phyloP scores from a whole-genome alignment of 257 asterid species.

The Lavandula angustifolia region DNA sequence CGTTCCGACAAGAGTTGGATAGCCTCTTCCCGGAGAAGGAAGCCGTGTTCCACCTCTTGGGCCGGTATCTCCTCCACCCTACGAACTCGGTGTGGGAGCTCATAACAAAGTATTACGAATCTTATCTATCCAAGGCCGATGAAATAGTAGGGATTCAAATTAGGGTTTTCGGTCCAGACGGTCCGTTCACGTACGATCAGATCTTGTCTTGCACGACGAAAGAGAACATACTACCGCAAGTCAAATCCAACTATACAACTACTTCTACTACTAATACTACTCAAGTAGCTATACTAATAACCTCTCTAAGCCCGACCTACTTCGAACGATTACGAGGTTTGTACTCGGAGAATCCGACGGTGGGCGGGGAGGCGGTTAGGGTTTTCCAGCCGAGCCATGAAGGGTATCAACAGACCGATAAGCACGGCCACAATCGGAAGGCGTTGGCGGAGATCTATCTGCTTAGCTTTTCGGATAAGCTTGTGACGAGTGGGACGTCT shows the following conservation, averaged over 20 bases:
- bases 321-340: slow-evolving; percentile 53
- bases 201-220: slow-evolving; percentile 49
- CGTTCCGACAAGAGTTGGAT: slow-evolving; percentile 58
- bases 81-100: slow-evolving; percentile 75
- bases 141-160: slow-evolving; percentile 67
- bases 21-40: slow-evolving; percentile 68
- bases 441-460: slow-evolving; percentile 86
- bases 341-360: slow-evolving; percentile 62
- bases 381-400: slow-evolving; percentile 77
- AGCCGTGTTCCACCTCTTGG: slow-evolving; percentile 67
- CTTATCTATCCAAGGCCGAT: slow-evolving; percentile 59
- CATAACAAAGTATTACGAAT: slow-evolving; percentile 54
- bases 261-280: slow-evolving; percentile 32
- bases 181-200: slow-evolving; percentile 60
- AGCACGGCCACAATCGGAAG: slow-evolving; percentile 55
- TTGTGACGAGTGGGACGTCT: slow-evolving; percentile 74
- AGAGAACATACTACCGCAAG: slow-evolving; percentile 52
- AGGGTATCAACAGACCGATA: slow-evolving; percentile 55
- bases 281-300: slow-evolving; percentile 45
- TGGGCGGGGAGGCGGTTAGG: slow-evolving; percentile 54
- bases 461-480: slow-evolving; percentile 67
- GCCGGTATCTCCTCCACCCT: slow-evolving; percentile 76
- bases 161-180: slow-evolving; percentile 45
- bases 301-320: slow-evolving; percentile 57
- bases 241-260: slow-evolving; percentile 27